phyloP scores from a whole-genome alignment of 768 basidiomycete genomes.

The Russula compacta region DNA sequence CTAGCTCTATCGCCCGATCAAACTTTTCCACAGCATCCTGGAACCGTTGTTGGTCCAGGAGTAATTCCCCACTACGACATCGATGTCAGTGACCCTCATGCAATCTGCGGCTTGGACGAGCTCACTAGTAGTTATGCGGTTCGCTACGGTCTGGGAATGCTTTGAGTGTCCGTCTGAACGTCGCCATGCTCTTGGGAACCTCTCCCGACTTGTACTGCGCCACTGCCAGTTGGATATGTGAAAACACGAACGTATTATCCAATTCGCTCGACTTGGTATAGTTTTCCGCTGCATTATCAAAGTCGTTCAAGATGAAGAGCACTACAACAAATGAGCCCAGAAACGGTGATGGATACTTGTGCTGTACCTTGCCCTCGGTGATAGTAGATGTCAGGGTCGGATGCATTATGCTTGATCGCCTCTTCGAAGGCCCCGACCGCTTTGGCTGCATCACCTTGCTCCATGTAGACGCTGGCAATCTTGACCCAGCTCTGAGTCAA shows the following conservation, averaged over 20 bases:
- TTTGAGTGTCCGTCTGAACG: conserved; percentile 78
- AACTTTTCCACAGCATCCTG: conserved; percentile 88
- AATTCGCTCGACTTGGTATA: conserved; percentile 86
- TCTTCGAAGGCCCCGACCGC: conserved; percentile 90
- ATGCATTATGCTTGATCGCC: conserved; percentile 70
- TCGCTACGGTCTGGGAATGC: conserved; percentile 83
- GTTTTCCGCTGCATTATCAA: conserved; percentile 74
- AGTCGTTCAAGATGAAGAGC: conserved; percentile 91
- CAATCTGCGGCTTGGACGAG: conserved; percentile 11
- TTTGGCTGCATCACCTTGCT: conserved; percentile 69
- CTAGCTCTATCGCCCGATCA: conserved; percentile 83
- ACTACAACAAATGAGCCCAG: conserved; percentile 37
- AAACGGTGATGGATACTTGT: background rate
- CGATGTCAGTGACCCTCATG: background rate
- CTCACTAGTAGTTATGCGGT: conserved; percentile 91
- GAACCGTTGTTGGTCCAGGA: conserved; percentile 86
- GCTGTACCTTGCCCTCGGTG: conserved; percentile 88
- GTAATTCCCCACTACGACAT: conserved; percentile 63
- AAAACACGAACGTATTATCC: conserved; percentile 87
- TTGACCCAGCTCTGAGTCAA: conserved; percentile 91
- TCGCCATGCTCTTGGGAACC: conserved; percentile 75
- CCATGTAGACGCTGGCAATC: conserved; percentile 96
- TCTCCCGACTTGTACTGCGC: conserved; percentile 90
- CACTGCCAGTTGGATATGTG: conserved; percentile 94
- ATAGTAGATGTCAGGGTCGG: conserved; percentile 95